A percentile compares a stretch with the other conserved stretches of the same genome.
phyloP scores from a whole-genome alignment of 495 filamentous ascomycete genomes.

The Talaromyces proteolyticus region DNA sequence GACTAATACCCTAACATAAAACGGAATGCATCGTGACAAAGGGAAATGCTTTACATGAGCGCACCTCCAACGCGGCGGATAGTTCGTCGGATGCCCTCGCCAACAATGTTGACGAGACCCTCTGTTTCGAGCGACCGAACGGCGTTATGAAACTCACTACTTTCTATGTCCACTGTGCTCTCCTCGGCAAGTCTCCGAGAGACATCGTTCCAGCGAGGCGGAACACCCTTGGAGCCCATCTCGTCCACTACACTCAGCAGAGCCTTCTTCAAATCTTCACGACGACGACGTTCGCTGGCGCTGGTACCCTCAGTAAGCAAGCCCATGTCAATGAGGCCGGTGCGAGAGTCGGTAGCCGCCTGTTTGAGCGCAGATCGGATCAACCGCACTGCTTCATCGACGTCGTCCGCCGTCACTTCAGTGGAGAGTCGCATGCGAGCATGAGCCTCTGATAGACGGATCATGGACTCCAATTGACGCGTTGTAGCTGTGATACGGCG shows the following conservation, averaged over 20 bases:
- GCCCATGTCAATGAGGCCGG: constrained; percentile 95
- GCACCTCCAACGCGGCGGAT: constrained; percentile 70
- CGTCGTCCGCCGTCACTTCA: constrained; percentile 74
- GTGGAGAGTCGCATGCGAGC: constrained; percentile 88
- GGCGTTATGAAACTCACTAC: constrained; percentile 72
- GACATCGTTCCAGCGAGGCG: constrained; percentile 73
- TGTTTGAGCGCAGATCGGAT: constrained; percentile 96
- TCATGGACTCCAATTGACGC: constrained; percentile 93
- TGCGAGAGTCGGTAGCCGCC: constrained; percentile 83
- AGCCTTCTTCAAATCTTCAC: constrained; percentile 78
- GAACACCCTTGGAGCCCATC: constrained; percentile 53
- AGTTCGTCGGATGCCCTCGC: constrained; percentile 77
- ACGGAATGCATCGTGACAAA: too few species aligned
- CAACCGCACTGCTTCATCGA: constrained; percentile 83
- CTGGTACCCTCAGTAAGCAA: constrained; percentile 88
- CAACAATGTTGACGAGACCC: constrained; percentile 71
- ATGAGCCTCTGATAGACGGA: constrained; percentile 91
- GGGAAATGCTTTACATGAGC: too few species aligned
- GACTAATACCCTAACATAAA: too few species aligned
- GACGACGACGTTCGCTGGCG: constrained; percentile 72
- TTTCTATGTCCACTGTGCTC: constrained; percentile 67
- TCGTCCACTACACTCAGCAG: constrained; percentile 73
- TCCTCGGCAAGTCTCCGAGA: constrained; percentile 67
- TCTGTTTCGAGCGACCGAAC: constrained; percentile 77
- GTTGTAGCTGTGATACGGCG: constrained; percentile 98